Conservation (phyloP, 2,329 filamentous ascomycete genomes). For the Aspergillus eucalypticola region DNA sequence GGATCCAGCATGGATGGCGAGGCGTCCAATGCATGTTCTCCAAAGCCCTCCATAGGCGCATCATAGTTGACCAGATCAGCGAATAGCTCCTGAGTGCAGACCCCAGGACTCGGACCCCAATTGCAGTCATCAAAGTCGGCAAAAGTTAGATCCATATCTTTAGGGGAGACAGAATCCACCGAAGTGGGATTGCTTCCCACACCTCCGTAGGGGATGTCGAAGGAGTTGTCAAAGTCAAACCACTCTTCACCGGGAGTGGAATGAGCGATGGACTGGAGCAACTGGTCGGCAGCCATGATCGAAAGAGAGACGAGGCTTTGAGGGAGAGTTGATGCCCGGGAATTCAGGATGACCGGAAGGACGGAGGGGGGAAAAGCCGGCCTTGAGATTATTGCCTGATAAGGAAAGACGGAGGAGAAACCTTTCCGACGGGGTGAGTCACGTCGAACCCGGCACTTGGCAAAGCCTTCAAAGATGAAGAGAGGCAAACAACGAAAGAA, state of each 20-base stretch:
- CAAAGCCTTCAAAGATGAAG: not conserved
- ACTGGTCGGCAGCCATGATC: conserved; percentile 32
- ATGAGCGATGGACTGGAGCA: conserved; percentile 26
- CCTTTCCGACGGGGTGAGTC: conserved; percentile 1
- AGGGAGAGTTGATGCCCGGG: not conserved
- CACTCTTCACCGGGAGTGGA: conserved; percentile 28
- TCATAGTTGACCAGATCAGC: conserved; percentile 28
- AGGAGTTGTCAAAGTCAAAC: conserved; percentile 38
- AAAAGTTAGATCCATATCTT: conserved; percentile 30
- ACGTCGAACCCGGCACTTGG: not conserved
- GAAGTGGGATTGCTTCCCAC: conserved; percentile 32
- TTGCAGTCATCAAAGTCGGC: conserved; percentile 26
- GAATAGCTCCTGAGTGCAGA: conserved; percentile 25
- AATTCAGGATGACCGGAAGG: conserved; percentile 5
- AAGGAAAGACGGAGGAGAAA: conserved; percentile 3
- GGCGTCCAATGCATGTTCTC: conserved; percentile 19
- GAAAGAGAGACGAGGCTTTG: not conserved
- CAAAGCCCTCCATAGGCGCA: conserved; percentile 20
- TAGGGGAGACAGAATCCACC: conserved; percentile 32
- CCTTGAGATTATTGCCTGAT: conserved; percentile 5
- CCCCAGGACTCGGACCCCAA: conserved; percentile 22
- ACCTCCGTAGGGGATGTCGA: conserved; percentile 31
- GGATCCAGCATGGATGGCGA: conserved; percentile 18
- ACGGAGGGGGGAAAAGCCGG: not conserved
- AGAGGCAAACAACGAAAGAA: not conserved